These are phyloP conservation scores for Plasmodium ovale DNA, from an alignment of 169 alveolate species.

Conservation along the genomic window DNA sequence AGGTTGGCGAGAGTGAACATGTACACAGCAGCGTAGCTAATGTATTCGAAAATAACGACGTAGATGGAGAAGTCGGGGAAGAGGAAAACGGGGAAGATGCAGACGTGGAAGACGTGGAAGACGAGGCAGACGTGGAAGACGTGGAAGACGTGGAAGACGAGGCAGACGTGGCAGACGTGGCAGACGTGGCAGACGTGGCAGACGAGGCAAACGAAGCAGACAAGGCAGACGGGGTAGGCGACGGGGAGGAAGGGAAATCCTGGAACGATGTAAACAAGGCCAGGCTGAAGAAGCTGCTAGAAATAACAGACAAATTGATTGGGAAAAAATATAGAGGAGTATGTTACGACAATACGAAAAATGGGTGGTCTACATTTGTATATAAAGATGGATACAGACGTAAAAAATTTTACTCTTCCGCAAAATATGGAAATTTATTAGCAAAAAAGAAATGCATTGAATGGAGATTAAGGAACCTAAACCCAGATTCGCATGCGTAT, in stretches of 20 bases:
- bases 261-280: slow-evolving; percentile 23
- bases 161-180: background rate
- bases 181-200: background rate
- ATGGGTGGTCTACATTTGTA: slow-evolving; percentile 76
- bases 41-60: too few species aligned
- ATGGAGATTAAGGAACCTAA: slow-evolving; percentile 66
- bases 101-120: background rate
- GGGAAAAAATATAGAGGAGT: slow-evolving; percentile 73
- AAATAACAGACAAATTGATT: slow-evolving; percentile 59
- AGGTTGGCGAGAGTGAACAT: too few species aligned
- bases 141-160: background rate
- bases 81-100: background rate
- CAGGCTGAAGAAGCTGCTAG: slow-evolving; percentile 50
- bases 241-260: background rate
- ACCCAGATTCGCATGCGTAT: slow-evolving; percentile 72
- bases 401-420: slow-evolving; percentile 69
- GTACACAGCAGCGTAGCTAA: too few species aligned
- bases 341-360: slow-evolving; percentile 61
- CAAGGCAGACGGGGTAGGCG: background rate
- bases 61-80: too few species aligned
- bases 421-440: slow-evolving; percentile 66
- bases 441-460: slow-evolving; percentile 72
- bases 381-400: slow-evolving; percentile 61
- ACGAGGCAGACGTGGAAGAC: background rate
- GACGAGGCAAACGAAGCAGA: background rate